phyloP scores from a whole-genome alignment of 2,329 filamentous ascomycete species.

The Seiridium cupressi region DNA sequence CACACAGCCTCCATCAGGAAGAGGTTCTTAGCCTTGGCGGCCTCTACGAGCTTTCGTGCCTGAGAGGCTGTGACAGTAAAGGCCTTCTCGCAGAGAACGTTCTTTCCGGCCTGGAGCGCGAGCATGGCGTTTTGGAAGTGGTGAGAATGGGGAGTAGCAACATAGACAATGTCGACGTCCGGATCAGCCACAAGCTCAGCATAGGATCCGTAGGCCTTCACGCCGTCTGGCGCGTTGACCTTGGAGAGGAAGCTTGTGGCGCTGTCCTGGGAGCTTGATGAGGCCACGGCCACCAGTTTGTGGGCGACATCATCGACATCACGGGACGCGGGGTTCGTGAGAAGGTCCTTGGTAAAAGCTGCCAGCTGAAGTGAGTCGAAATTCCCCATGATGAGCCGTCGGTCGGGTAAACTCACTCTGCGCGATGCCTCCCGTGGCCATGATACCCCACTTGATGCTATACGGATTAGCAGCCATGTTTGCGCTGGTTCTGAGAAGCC shows the following conservation, averaged over 20 bases:
- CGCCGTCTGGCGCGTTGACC: slow-evolving; percentile 64
- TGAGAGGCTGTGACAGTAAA: slow-evolving; percentile 83
- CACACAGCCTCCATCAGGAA: slow-evolving; percentile 87
- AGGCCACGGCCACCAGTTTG: slow-evolving; percentile 75
- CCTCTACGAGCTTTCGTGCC: slow-evolving; percentile 67
- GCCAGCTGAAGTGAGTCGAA: neutral
- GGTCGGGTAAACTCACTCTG: slow-evolving; percentile 42
- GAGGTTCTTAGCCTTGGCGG: slow-evolving; percentile 69
- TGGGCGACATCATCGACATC: slow-evolving; percentile 72
- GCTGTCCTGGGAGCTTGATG: slow-evolving; percentile 68
- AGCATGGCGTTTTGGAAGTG: slow-evolving; percentile 90
- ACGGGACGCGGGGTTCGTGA: slow-evolving; percentile 69
- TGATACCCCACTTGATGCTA: slow-evolving; percentile 54
- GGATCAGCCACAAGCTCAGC: slow-evolving; percentile 75
- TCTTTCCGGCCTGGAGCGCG: slow-evolving; percentile 79
- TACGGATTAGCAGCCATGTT: slow-evolving; percentile 10
- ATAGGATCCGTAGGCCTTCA: slow-evolving; percentile 77
- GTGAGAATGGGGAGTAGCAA: slow-evolving; percentile 88
- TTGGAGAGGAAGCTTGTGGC: slow-evolving; percentile 72
- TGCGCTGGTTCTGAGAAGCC: neutral
- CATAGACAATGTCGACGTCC: slow-evolving; percentile 81
- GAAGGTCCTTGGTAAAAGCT: slow-evolving; percentile 75
- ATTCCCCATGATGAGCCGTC: neutral
- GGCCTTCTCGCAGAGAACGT: slow-evolving; percentile 88
- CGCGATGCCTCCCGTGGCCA: slow-evolving; percentile 60